Conservation (phyloP, 2,329 filamentous ascomycete species). For the Colletotrichum camelliae region DNA sequence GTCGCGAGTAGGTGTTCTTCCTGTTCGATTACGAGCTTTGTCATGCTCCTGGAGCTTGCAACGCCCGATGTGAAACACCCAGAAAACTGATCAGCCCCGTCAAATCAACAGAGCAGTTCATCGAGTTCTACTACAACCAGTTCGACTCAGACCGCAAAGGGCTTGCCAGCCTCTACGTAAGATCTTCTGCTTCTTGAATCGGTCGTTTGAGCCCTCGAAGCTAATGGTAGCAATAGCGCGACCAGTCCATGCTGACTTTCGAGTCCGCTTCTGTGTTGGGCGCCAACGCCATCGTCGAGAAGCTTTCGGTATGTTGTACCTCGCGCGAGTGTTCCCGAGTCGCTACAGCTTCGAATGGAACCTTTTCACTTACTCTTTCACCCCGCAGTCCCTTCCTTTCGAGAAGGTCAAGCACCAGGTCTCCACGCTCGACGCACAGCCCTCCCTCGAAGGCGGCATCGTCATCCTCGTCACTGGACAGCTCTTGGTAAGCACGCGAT, state of each 20-base stretch:
- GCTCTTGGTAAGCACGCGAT: constrained; percentile 69
- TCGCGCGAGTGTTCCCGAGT: background rate
- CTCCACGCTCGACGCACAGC: constrained; percentile 83
- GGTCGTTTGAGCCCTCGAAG: background rate
- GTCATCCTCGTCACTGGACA: constrained; percentile 88
- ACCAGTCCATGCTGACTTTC: constrained; percentile 92
- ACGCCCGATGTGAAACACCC: background rate
- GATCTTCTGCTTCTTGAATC: constrained; percentile 32
- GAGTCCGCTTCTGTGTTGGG: constrained; percentile 75
- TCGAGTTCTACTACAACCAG: constrained; percentile 86
- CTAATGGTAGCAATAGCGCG: constrained; percentile 58
- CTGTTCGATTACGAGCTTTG: background rate
- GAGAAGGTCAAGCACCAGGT: constrained; percentile 80
- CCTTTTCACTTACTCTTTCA: background rate
- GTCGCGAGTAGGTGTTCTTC: constrained; percentile 50
- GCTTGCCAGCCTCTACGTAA: constrained; percentile 81
- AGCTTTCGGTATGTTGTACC: constrained; percentile 71
- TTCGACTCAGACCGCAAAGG: constrained; percentile 76
- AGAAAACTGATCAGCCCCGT: background rate
- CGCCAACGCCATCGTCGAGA: constrained; percentile 71
- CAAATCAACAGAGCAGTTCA: constrained; percentile 75
- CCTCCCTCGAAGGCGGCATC: constrained; percentile 72
- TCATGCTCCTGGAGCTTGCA: background rate
- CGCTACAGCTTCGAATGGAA: background rate
- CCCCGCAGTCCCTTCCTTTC: constrained; percentile 68